phyloP scores from a whole-genome alignment of 2,329 filamentous ascomycete genomes.

The Cercospora janseana region DNA sequence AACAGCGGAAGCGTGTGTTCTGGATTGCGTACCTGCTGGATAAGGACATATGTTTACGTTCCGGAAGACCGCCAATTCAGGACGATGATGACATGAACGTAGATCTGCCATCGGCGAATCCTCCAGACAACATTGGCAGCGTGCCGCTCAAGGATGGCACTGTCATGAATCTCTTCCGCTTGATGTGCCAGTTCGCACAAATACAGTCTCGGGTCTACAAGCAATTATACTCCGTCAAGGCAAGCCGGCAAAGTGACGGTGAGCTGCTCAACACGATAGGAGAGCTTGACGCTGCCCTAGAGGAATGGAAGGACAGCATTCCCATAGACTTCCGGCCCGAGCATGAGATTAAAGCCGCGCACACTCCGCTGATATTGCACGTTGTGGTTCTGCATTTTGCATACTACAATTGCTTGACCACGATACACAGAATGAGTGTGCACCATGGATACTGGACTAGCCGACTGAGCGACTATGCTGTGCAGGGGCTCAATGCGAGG shows the following conservation, averaged over 20 bases:
- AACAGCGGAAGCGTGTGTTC: constrained; percentile 78
- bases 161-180: constrained; percentile 91
- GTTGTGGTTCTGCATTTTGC: constrained; percentile 92
- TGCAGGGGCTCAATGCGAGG: constrained; percentile 85
- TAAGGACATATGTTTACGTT: constrained; percentile 70
- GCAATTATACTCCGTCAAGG: constrained; percentile 86
- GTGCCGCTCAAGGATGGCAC: constrained; percentile 77
- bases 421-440: constrained; percentile 96
- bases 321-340: constrained; percentile 96
- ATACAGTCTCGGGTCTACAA: constrained; percentile 96
- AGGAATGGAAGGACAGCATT: constrained; percentile 95
- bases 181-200: constrained; percentile 85
- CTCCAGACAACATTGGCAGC: constrained; percentile 88
- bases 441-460: constrained; percentile 99
- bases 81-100: constrained; percentile 91
- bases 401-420: constrained; percentile 97
- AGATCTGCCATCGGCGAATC: constrained; percentile 86
- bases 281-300: constrained; percentile 76
- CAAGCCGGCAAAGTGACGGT: constrained; percentile 85
- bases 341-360: constrained; percentile 88
- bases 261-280: constrained; percentile 94
- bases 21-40: constrained; percentile 75
- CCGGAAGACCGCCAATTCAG: constrained; percentile 69
- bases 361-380: constrained; percentile 90
- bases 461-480: constrained; percentile 87